Base-by-base conservation (phyloP, 2,329 filamentous ascomycete species). In the Diaporthe citrichinensis region DNA sequence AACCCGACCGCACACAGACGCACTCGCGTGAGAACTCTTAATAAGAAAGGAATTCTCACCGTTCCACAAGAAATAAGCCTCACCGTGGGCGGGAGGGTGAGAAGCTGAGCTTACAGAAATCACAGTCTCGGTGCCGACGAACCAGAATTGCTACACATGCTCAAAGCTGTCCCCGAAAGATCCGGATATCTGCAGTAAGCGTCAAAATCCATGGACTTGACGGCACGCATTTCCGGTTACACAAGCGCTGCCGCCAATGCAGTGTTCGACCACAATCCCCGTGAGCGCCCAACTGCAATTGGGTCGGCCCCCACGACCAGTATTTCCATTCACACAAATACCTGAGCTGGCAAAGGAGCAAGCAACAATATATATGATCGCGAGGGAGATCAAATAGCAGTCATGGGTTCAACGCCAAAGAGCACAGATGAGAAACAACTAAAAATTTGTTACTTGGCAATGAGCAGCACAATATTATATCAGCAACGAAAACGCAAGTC, bases 11-110 rank as follows among this genome's bases (percentile, higher is more conserved):
- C 23, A 20, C 5, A 39, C 28, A 14, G 31, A n/a, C 31, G 15
- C 23, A 53, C n/a, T 41, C 12, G 44, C 46, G 23, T 28, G 15
- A 25, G 17, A 53, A 15, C 4, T 68, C 31, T 68, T 68, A 53
- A 68, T 39, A 53, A 68, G 31, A 53, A 14, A 53, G 8, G 20
- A 39, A 53, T 68, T n/a, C 65, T 68, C 34, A 68, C 65, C n/a
- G 65, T 41, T 31, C 1, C 65, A 53, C 65, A 17, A 68, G 31
- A 55, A 4, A 23, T 65, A 68, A 68, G 62, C n/a, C 15, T 68
- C 46, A 46, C 39, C n/a, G 36, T 17, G 20, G 20, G 3, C n/a
- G 23, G 46, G n/a, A 25, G 9, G 7, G 28, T 36, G n/a, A 53
- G 46, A 68, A 39, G 46, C 46, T 53, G 46, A 12, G 46, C 46